phyloP scores from a whole-genome alignment of 1,284 basidiomycete species.

The Trametes sp. region DNA sequence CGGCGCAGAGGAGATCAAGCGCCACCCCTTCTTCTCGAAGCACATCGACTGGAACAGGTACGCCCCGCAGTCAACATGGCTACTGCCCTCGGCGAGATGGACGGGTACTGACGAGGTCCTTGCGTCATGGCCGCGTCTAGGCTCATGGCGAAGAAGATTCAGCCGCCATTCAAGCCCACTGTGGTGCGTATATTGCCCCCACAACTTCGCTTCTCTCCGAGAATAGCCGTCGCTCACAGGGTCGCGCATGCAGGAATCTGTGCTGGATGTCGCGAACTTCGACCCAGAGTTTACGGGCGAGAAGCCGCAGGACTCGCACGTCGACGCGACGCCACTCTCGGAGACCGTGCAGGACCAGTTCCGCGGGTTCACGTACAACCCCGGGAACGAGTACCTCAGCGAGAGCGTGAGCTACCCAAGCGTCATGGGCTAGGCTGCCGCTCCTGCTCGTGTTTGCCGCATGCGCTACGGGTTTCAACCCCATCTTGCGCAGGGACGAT shows the following conservation, averaged over 20 bases:
- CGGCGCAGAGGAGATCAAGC: constrained; percentile 96
- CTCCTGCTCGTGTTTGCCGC: too few species aligned
- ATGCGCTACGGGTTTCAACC: background rate
- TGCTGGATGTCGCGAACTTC: constrained; percentile 89
- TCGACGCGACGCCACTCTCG: constrained; percentile 89
- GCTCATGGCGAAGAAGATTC: constrained; percentile 93
- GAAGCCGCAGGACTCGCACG: constrained; percentile 92
- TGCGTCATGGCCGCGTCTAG: constrained; percentile 45
- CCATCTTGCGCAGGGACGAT: background rate
- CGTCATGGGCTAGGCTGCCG: constrained; percentile 40
- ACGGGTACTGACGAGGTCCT: constrained; percentile 12
- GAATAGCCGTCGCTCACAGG: background rate
- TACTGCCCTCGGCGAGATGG: background rate
- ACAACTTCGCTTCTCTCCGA: background rate
- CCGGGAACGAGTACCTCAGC: constrained; percentile 80
- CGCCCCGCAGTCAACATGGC: constrained; percentile 36
- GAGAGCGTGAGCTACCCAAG: constrained; percentile 73
- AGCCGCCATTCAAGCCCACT: constrained; percentile 97
- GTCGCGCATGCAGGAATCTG: constrained; percentile 64
- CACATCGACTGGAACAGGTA: constrained; percentile 91
- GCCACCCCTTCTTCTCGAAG: constrained; percentile 94
- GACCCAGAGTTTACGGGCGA: constrained; percentile 96
- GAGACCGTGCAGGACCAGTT: constrained; percentile 97
- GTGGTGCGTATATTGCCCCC: constrained; percentile 64
- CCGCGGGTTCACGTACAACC: constrained; percentile 86